Base-by-base conservation (phyloP, 176 grass and related monocot genomes). In the Carex cristatella region DNA sequence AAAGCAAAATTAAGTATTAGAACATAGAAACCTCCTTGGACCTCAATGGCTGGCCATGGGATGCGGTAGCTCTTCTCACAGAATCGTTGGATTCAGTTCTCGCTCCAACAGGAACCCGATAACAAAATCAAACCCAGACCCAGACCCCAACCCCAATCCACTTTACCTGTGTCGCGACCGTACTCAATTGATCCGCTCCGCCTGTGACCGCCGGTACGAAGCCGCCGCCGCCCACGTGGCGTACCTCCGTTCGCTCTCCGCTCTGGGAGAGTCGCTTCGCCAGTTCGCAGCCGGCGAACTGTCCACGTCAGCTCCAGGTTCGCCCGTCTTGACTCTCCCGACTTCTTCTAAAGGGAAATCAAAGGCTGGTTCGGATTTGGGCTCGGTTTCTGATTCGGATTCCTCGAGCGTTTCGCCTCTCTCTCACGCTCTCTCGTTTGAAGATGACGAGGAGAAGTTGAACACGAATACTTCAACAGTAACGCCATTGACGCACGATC, bases 361-460 rank as follows among this genome's bases (percentile, higher is more conserved):
- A 13, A 14, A 67, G 11, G 31, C 23, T 10, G 74, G 7, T 18
- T n/a, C 37, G 15, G 67, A 70, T 70, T 10, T 32, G 42, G 48
- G 55, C 60, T 86, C 90, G 16, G 68, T 80, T 7, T 92, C 90
- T 23, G 77, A 80, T 31, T 88, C 87, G 0, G 88, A 61, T 38
- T 92, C 90, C n/a, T 92, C 94, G 35, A 92, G 92, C 18, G 85
- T 94, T 12, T 89, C 93, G 9, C 79, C 96, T 65, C 87, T 99
- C 65, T 93, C 93, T 32, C 91, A 99, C 73, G 60, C 88, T 82
- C 87, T 95, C 85, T 99, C 96, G 51, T 85, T 65, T 35, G 88
- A 90, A 28, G 81, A 83, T 54, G 81, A 83, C 3, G 81, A 83
- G 28, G 62, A 69, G 81, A 55, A 55, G 18, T 46, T 65, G 79